Base-by-base conservation (phyloP, 148 eudicot species). In the Fagopyrum tataricum region DNA sequence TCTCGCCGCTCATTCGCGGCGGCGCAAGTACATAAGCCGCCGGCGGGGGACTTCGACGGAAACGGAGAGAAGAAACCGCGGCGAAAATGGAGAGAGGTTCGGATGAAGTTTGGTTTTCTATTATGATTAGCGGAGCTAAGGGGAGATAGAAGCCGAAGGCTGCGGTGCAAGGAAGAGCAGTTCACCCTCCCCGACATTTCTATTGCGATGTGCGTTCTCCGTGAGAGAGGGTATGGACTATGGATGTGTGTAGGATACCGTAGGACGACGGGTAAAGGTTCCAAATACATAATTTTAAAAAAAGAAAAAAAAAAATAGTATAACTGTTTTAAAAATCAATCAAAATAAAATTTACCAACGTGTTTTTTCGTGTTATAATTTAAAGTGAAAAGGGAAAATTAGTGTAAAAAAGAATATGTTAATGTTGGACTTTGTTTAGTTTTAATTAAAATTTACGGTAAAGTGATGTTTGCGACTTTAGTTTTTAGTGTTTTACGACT, bases 131-230 rank as follows among this genome's bases (percentile, higher is more conserved):
- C 59, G n/a, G 84, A 73, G 52, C 48, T 72, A 2, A 76, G 64
- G 4, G 81, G 75, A 64, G 80, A 77, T 52, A 37, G 67, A 15
- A 68, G 74, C 70, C 88, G 79, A 11, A 86, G 58, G 51, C 75
- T 79, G 83, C 67, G 81, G 13, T 83, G 91, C 6, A 87, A 39
- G 23, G 88, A 70, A 44, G 72, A 76, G 52, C 61, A 46, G 49
- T 81, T 85, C n/a, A 84, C 83, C 82, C 90, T 83, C 55, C 62
- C 85, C 52, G 91, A 90, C 97, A 91, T 91, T 79, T 76, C 44
- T 64, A 15, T 10, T 59, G 37, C 66, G 23, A 7, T 7, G 17
- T 59, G 39, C 4, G 20, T 37, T 64, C 44, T 64, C 31, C 13
- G 62, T 21, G 24, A 20, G 69, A 39, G 42, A 37, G 69, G 44